Conservation (phyloP, 2,329 filamentous ascomycete species). For the Apiospora arundinis region DNA sequence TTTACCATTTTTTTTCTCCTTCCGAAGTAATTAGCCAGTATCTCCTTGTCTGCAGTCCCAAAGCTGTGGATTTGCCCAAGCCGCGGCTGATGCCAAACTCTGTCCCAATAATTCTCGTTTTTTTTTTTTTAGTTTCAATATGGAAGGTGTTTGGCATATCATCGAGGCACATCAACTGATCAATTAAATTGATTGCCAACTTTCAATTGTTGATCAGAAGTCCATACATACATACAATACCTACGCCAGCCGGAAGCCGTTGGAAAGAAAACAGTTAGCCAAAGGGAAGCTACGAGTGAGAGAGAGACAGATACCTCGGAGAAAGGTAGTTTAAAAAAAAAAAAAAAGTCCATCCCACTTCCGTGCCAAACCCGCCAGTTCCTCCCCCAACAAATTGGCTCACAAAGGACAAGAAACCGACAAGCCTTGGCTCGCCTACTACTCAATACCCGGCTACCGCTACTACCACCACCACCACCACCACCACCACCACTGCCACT, state of each 20-base stretch:
- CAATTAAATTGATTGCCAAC: background rate
- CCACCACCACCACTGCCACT: background rate
- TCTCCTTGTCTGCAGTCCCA: constrained; percentile 1
- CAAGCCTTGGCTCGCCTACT: constrained; percentile 10
- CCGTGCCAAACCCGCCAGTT: constrained; percentile 9
- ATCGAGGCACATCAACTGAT: background rate
- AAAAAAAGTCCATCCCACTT: constrained; percentile 13
- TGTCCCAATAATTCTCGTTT: background rate
- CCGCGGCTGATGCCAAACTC: constrained; percentile 7
- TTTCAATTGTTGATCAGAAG: background rate
- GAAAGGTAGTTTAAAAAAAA: background rate
- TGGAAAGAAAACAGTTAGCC: background rate
- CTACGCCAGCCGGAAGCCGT: constrained; percentile 4
- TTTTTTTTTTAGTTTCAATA: background rate
- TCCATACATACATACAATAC: background rate
- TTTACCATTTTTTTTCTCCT: background rate
- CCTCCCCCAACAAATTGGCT: constrained; percentile 16
- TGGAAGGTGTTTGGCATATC: background rate
- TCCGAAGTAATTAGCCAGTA: background rate
- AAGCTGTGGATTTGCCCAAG: constrained; percentile 3
- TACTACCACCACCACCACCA: background rate
- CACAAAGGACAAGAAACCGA: constrained; percentile 3
- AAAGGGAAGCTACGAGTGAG: background rate
- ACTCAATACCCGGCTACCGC: background rate
- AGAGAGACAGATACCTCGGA: background rate